phyloP scores from a whole-genome alignment of 805 yeast species.

The Metschnikowia arizonensis region DNA sequence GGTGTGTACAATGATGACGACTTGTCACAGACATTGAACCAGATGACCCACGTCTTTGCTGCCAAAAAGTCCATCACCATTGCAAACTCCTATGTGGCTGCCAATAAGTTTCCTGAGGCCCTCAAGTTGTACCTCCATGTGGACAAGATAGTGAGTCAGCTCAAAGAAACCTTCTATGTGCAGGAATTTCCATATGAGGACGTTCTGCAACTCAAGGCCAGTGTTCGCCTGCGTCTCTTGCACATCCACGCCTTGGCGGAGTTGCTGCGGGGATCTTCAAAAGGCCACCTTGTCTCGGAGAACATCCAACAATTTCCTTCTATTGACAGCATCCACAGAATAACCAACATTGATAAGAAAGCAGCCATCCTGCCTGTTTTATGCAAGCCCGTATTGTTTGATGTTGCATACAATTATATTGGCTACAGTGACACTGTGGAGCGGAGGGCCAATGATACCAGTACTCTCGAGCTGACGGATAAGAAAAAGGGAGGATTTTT shows the following conservation, averaged over 20 bases:
- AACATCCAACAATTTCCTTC: slow-evolving; percentile 39
- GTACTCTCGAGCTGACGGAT: slow-evolving; percentile 20
- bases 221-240: slow-evolving; percentile 16
- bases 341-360: slow-evolving; percentile 22
- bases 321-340: slow-evolving; percentile 18
- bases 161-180: slow-evolving; percentile 26
- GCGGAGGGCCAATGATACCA: slow-evolving; percentile 11
- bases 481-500: slow-evolving; percentile 63
- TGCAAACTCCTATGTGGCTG: slow-evolving; percentile 42
- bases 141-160: slow-evolving; percentile 17
- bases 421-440: slow-evolving; percentile 38
- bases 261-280: slow-evolving; percentile 28
- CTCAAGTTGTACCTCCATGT: slow-evolving; percentile 38
- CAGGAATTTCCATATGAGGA: slow-evolving; percentile 38
- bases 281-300: slow-evolving; percentile 38
- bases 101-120: slow-evolving; percentile 43
- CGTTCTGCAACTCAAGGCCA: slow-evolving; percentile 22
- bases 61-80: slow-evolving; percentile 41
- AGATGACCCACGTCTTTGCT: slow-evolving; percentile 46
- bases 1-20: slow-evolving; percentile 88
- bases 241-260: slow-evolving; percentile 47
- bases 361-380: slow-evolving; percentile 52
- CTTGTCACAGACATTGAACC: slow-evolving; percentile 49
- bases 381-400: slow-evolving; percentile 88
- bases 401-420: slow-evolving; percentile 81